phyloP scores from a whole-genome alignment of 73 alveolate species.

The Paramecium octaurelia region DNA sequence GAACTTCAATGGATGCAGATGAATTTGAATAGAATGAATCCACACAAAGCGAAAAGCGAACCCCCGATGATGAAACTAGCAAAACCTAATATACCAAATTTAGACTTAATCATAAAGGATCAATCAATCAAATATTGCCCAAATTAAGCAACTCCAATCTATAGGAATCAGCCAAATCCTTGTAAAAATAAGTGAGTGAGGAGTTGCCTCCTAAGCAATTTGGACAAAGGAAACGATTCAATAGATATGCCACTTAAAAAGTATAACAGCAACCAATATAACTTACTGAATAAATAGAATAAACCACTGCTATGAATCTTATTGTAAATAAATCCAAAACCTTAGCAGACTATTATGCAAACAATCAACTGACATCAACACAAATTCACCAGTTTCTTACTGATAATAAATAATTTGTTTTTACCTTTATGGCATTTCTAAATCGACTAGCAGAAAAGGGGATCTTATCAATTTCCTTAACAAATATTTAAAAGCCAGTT shows the following conservation, averaged over 20 bases:
- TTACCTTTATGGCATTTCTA: constrained; percentile 14
- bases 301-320: neutral
- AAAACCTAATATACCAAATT: constrained; percentile 25
- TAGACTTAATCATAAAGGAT: neutral
- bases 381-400: neutral
- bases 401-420: neutral
- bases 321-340: neutral
- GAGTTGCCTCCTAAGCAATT: neutral
- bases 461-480: neutral
- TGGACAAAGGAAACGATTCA: neutral
- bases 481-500: neutral
- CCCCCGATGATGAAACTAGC: constrained; percentile 11
- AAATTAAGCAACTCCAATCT: neutral
- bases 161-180: neutral
- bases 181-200: neutral
- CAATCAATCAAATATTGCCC: neutral
- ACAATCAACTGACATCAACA: neutral
- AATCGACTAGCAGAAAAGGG: neutral
- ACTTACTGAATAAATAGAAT: neutral
- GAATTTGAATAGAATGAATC: neutral
- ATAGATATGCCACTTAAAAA: constrained; percentile 22
- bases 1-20: neutral
- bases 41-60: neutral
- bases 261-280: neutral
- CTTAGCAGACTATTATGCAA: neutral